These are phyloP conservation scores for Scenedesmus sp. DNA, from an alignment of 163 green algal species.

Conservation along the genomic window DNA sequence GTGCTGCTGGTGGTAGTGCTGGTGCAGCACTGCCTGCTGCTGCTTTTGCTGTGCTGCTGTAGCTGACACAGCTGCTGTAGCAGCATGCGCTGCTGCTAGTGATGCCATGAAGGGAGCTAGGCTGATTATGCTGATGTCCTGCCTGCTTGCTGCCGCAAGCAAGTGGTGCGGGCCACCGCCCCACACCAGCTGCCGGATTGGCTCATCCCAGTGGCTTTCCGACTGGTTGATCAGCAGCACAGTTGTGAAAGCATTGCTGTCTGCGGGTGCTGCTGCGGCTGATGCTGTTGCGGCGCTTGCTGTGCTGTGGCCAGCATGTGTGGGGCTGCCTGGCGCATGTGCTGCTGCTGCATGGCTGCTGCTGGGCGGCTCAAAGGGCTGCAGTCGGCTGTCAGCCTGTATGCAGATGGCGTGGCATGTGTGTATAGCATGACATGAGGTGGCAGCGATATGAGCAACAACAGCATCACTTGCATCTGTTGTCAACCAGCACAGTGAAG, in stretches of 20 bases:
- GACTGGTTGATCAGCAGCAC: conserved; percentile 51
- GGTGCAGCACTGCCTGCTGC: conserved; percentile 6
- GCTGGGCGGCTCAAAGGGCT: not conserved
- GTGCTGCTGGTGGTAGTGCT: not conserved
- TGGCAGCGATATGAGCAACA: not conserved
- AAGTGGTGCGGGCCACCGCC: conserved; percentile 68
- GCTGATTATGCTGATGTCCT: conserved; percentile 67
- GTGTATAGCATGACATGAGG: not conserved
- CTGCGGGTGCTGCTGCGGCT: not conserved
- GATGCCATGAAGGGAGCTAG: conserved; percentile 61
- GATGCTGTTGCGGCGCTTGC: not conserved
- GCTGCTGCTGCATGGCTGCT: not conserved
- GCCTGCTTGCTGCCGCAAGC: conserved; percentile 64
- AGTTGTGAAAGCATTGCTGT: conserved; percentile 25
- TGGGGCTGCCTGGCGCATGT: not conserved
- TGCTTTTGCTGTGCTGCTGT: not conserved
- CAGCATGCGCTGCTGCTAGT: not conserved
- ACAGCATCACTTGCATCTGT: not conserved
- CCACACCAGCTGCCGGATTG: conserved; percentile 61
- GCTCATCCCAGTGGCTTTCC: conserved; percentile 42
- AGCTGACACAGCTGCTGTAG: conserved; percentile 20
- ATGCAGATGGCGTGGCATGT: not conserved
- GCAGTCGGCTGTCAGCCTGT: conserved; percentile 10
- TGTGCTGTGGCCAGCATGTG: not conserved
- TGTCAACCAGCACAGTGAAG: too few species aligned